phyloP scores from a whole-genome alignment of 371 early-diverging fungal species.

The Mucor circinelloides region DNA sequence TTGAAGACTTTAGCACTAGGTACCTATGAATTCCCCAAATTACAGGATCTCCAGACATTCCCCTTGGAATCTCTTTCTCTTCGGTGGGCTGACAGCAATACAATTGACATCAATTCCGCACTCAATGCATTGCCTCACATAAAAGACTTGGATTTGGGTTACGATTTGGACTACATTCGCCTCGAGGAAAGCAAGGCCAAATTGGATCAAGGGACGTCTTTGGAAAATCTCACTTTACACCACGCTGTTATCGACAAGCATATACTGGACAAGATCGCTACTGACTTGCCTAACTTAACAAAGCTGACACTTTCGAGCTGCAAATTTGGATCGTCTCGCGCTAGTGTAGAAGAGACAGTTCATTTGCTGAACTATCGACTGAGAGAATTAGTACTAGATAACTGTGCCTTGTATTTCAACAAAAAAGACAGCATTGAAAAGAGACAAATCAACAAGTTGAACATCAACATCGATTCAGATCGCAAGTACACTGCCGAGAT shows the following conservation, averaged over 20 bases:
- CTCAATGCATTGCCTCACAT: background rate
- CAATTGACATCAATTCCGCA: background rate
- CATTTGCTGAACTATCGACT: background rate
- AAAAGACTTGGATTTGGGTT: background rate
- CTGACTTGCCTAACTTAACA: background rate
- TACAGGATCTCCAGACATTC: background rate
- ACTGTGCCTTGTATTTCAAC: background rate
- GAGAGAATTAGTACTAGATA: background rate
- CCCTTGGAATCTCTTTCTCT: background rate
- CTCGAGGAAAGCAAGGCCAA: background rate
- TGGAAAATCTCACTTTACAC: background rate
- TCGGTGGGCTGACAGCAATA: background rate
- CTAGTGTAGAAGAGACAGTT: background rate
- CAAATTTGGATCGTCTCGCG: background rate
- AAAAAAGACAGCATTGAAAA: background rate
- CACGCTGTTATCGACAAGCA: background rate
- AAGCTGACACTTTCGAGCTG: background rate
- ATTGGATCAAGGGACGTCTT: background rate
- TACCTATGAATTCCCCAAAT: background rate
- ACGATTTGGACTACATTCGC: background rate
- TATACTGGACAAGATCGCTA: background rate
- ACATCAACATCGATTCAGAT: background rate
- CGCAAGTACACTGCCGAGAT: background rate
- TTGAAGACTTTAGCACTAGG: background rate
- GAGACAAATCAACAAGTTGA: background rate